Conservation (phyloP, 441 rosid genomes). For the Aleurites moluccanus region DNA sequence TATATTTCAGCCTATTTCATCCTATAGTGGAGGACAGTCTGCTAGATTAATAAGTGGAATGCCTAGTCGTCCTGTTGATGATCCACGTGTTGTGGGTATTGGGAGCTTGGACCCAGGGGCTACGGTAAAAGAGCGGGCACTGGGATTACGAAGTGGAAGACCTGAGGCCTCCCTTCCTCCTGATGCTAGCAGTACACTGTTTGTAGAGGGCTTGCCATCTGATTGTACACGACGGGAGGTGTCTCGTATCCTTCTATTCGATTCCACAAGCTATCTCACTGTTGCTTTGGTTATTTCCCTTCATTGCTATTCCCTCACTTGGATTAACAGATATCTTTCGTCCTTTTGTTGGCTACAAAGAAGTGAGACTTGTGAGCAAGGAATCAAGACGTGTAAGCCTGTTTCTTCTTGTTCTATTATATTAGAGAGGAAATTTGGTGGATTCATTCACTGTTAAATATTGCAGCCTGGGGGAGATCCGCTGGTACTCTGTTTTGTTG, state of each 20-base stretch:
- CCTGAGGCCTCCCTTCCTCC: constrained; percentile 56
- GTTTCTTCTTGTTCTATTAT: background rate
- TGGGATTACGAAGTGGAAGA: constrained; percentile 46
- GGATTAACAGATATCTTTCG: constrained; percentile 54
- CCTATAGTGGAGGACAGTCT: constrained; percentile 48
- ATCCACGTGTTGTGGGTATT: constrained; percentile 33
- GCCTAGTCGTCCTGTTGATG: constrained; percentile 40
- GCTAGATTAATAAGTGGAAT: constrained; percentile 40
- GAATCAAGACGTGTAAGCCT: constrained; percentile 56
- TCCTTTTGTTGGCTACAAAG: constrained; percentile 71
- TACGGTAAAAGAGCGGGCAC: constrained; percentile 38
- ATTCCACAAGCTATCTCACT: background rate
- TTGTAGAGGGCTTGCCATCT: constrained; percentile 67
- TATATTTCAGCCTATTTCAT: constrained; percentile 44
- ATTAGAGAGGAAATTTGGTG: background rate
- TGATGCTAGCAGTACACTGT: constrained; percentile 55
- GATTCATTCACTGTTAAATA: constrained; percentile 9
- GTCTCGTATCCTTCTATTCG: constrained; percentile 56
- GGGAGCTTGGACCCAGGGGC: constrained; percentile 41
- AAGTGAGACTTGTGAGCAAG: constrained; percentile 68
- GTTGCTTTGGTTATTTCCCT: constrained; percentile 15
- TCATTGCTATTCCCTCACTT: constrained; percentile 37
- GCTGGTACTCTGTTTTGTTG: constrained; percentile 61
- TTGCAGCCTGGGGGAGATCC: constrained; percentile 63
- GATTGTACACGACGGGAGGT: constrained; percentile 60